phyloP scores from a whole-genome alignment of 768 basidiomycete species.

The Gelatoporia subvermispora region DNA sequence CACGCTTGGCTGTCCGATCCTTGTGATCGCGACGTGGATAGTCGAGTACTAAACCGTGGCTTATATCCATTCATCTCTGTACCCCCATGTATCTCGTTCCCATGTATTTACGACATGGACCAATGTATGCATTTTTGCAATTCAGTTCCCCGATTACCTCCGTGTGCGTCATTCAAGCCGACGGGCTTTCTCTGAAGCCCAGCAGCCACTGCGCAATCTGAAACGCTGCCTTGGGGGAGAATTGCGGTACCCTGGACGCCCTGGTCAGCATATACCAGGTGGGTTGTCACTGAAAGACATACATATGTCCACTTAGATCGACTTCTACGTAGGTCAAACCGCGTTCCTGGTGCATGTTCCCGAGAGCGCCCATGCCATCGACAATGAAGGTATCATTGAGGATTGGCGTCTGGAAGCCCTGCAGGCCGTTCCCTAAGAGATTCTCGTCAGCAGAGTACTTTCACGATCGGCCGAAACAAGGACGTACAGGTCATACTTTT shows the following conservation, averaged over 20 bases:
- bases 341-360: conserved; percentile 61
- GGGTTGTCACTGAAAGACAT: conserved; percentile 9
- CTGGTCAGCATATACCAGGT: not conserved
- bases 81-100: not conserved
- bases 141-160: no score
- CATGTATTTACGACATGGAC: no score
- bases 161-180: not conserved
- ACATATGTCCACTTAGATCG: conserved; percentile 70
- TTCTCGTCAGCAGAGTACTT: conserved; percentile 3
- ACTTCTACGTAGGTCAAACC: conserved; percentile 67
- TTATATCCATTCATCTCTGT: conserved; percentile 29
- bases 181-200: conserved; percentile 43
- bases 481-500: conserved; percentile 37
- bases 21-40: conserved; percentile 39
- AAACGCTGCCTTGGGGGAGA: conserved; percentile 59
- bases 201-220: conserved; percentile 66
- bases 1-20: conserved; percentile 64
- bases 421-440: conserved; percentile 50
- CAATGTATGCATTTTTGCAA: no score
- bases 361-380: conserved; percentile 64
- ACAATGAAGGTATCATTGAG: conserved; percentile 62
- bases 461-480: not conserved
- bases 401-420: conserved; percentile 74
- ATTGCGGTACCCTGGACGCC: conserved; percentile 54
- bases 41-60: conserved; percentile 76